phyloP scores from a whole-genome alignment of 495 filamentous ascomycete genomes.

The Penicillium lividum region DNA sequence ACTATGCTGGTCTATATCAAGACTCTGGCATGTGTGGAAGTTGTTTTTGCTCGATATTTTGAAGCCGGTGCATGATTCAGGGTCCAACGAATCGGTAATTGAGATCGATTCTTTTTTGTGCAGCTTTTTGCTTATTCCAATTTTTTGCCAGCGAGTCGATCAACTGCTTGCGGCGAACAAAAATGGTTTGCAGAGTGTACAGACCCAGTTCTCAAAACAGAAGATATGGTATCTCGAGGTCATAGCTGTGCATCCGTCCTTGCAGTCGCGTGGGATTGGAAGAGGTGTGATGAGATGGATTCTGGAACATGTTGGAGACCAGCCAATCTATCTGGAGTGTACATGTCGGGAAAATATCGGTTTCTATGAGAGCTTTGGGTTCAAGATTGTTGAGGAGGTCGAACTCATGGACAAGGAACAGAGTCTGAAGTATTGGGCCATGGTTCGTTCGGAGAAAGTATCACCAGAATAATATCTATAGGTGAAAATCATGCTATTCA shows the following conservation, averaged over 20 bases:
- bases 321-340: constrained; percentile 31
- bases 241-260: constrained; percentile 31
- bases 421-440: constrained; percentile 28
- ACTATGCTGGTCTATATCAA: constrained; percentile 17
- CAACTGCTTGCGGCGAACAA: constrained; percentile 19
- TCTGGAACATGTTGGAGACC: constrained; percentile 11
- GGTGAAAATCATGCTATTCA: neutral
- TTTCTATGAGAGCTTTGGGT: constrained; percentile 32
- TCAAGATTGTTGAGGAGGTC: constrained; percentile 25
- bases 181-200: constrained; percentile 5
- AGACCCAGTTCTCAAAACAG: constrained; percentile 9
- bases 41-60: constrained; percentile 24
- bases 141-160: constrained; percentile 20
- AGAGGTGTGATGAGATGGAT: constrained; percentile 20
- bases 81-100: constrained; percentile 20
- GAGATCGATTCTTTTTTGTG: neutral
- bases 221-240: constrained; percentile 35
- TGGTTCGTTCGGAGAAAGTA: constrained; percentile 19
- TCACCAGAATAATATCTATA: neutral
- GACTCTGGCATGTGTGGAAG: constrained; percentile 17
- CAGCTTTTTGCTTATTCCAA: neutral
- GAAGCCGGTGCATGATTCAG: constrained; percentile 18
- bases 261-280: constrained; percentile 30
- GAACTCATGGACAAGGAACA: constrained; percentile 21
- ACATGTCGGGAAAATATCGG: constrained; percentile 25